Conservation (phyloP, 2,329 filamentous ascomycete species). For the Cytospora paraplurivora region DNA sequence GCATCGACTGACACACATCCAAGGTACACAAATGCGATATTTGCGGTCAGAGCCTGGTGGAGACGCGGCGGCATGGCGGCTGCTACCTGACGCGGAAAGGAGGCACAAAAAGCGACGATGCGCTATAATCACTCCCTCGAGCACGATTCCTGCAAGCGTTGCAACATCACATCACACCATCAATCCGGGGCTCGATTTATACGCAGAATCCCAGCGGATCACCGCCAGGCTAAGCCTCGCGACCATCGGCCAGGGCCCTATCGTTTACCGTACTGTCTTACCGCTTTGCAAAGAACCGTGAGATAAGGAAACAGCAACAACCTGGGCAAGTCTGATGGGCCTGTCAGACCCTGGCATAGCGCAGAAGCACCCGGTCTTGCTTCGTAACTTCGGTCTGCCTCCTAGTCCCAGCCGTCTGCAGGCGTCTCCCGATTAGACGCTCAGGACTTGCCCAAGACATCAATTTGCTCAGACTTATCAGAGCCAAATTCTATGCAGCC, state of each 20-base stretch:
- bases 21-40: not conserved
- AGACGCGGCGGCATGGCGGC: conserved; percentile 2
- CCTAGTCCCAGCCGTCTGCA: conserved; percentile 1
- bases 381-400: not conserved
- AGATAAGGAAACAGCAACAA: not conserved
- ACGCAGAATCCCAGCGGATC: not conserved
- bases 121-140: conserved; percentile 1
- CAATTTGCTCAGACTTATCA: not conserved
- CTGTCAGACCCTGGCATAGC: not conserved
- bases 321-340: not conserved
- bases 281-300: not conserved
- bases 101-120: not conserved
- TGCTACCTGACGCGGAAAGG: conserved; percentile 3
- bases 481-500: conserved; percentile 1
- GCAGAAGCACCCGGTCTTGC: not conserved
- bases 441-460: not conserved
- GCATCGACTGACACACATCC: not conserved
- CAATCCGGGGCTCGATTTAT: not conserved
- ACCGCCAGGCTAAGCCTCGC: not conserved
- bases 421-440: not conserved
- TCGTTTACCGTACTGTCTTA: not conserved
- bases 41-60: not conserved
- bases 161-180: conserved; percentile 1
- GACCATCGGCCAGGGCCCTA: not conserved
- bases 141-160: not conserved